Evolutionary conservation across 768 basidiomycete species (phyloP).

Genomic region (Suillus bovinus): DNA sequence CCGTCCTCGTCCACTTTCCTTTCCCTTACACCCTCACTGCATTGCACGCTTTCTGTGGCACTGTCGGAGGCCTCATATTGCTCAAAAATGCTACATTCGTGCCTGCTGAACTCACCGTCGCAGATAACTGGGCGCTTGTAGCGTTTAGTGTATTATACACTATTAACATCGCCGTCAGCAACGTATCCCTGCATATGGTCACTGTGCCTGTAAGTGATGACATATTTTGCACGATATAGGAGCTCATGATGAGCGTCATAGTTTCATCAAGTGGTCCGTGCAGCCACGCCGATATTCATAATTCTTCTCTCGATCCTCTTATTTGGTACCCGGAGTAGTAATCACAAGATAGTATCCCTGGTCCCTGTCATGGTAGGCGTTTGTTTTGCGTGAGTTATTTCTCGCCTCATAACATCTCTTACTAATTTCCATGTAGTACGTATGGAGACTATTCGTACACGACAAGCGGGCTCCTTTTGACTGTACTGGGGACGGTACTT

Average conservation of each 20-base stretch:
- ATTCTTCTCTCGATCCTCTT: constrained; percentile 75
- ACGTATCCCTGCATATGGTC: constrained; percentile 84
- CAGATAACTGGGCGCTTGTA: constrained; percentile 62
- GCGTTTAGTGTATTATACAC: constrained; percentile 91
- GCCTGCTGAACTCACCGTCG: constrained; percentile 50
- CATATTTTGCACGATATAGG: not conserved
- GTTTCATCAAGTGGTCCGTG: constrained; percentile 98
- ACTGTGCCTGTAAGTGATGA: constrained; percentile 77
- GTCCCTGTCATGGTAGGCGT: constrained; percentile 89
- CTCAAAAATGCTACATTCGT: constrained; percentile 57
- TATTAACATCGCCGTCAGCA: constrained; percentile 93
- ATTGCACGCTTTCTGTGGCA: constrained; percentile 84
- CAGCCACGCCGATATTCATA: constrained; percentile 91
- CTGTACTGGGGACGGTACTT: constrained; percentile 86
- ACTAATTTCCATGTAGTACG: constrained; percentile 49
- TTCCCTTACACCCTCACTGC: constrained; percentile 97
- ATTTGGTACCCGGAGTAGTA: constrained; percentile 59
- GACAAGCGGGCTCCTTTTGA: constrained; percentile 78
- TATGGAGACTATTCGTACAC: constrained; percentile 97
- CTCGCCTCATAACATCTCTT: not conserved
- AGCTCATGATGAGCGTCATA: constrained; percentile 28
- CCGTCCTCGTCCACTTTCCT: constrained; percentile 87
- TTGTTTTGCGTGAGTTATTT: constrained; percentile 68
- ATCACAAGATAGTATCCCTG: constrained; percentile 67
- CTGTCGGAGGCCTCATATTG: constrained; percentile 74